A percentile compares a stretch with the other conserved stretches of the same genome.
phyloP scores from a whole-genome alignment of 2,329 filamentous ascomycete genomes.

The Ophiostoma triangulosporum region DNA sequence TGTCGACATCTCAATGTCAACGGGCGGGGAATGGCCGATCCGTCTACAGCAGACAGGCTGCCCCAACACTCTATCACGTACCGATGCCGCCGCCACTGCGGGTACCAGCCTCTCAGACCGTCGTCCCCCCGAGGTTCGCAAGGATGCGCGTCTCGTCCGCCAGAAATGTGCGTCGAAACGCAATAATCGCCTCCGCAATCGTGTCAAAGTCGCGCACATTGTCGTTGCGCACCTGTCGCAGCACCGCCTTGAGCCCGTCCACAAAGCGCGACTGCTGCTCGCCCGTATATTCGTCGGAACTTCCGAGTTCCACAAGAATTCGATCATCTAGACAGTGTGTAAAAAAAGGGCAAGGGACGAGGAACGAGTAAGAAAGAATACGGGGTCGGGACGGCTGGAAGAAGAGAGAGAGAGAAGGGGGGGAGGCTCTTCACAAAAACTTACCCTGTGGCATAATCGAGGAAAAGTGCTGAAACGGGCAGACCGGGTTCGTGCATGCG shows the following conservation, averaged over 20 bases:
- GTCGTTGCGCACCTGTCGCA: conserved; percentile 44
- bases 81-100: not conserved
- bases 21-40: too few species aligned
- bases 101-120: not conserved
- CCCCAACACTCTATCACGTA: not conserved
- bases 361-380: conserved; percentile 32
- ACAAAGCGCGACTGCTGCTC: conserved; percentile 50
- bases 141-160: conserved; percentile 52
- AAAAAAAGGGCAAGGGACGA: conserved; percentile 20
- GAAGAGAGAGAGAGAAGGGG: conserved; percentile 8
- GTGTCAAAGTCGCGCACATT: conserved; percentile 52
- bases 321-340: conserved; percentile 46
- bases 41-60: not conserved
- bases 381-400: not conserved
- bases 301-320: conserved; percentile 59
- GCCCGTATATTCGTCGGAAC: conserved; percentile 47
- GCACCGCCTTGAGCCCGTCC: conserved; percentile 45
- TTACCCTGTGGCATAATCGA: conserved; percentile 62
- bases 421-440: conserved; percentile 26
- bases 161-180: conserved; percentile 51
- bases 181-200: conserved; percentile 53
- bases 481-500: conserved; percentile 56
- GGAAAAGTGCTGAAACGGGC: conserved; percentile 68
- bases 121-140: conserved; percentile 24
- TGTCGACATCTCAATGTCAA: too few species aligned